Percentiles rank a stretch among this genome's conserved stretches.
These are phyloP conservation scores for Candida manassasensis DNA, from an alignment of 805 yeast species.

Conservation along the genomic window DNA sequence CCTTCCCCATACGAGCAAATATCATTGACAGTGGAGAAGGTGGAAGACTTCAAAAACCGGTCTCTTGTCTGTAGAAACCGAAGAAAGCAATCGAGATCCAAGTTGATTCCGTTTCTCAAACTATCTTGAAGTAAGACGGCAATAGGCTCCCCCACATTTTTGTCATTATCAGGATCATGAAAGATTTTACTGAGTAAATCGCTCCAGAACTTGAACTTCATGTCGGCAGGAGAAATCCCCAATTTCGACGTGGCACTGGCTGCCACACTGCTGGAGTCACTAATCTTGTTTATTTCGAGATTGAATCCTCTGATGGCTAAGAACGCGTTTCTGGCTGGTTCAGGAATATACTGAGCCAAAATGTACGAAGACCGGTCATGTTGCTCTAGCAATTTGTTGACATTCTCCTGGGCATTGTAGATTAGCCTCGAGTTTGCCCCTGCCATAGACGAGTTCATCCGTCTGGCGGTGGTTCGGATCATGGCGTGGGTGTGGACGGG, in stretches of 20 bases:
- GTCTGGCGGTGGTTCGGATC: background rate
- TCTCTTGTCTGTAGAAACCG: conserved; percentile 58
- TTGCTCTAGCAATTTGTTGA: conserved; percentile 39
- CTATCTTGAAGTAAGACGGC: conserved; percentile 55
- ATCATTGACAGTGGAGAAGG: conserved; percentile 47
- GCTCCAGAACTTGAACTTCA: conserved; percentile 74
- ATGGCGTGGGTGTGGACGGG: background rate
- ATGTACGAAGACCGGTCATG: conserved; percentile 62
- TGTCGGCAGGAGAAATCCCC: conserved; percentile 39
- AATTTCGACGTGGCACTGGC: conserved; percentile 30
- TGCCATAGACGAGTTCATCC: background rate
- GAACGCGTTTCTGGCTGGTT: conserved; percentile 55
- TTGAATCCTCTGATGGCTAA: conserved; percentile 64
- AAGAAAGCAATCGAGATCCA: conserved; percentile 53
- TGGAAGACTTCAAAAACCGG: conserved; percentile 44
- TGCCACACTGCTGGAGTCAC: conserved; percentile 19
- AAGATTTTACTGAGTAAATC: conserved; percentile 50
- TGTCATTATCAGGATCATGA: conserved; percentile 25
- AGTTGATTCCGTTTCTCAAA: conserved; percentile 41
- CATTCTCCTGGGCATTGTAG: conserved; percentile 35
- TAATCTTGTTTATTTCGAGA: conserved; percentile 54
- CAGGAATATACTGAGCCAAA: conserved; percentile 66
- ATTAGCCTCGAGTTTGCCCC: conserved; percentile 11
- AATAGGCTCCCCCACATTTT: conserved; percentile 57
- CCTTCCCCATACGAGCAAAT: conserved; percentile 81